phyloP scores from a whole-genome alignment of 176 grass and related monocot species.

The barley (Hordeum vulgare) region MorexV3_pseudomolecules_assembly NC_058520.1:7414638-7415137 shows the following conservation, averaged over 20 bases:
- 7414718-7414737: background rate
- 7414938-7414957: background rate
- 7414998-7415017: background rate
- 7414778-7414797: too few species aligned
- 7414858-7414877: background rate
- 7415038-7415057: background rate
- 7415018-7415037: background rate
- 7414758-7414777: too few species aligned
- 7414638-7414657: too few species aligned
- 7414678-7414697: background rate
- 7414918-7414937: background rate
- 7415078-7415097: background rate
- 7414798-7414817: background rate
- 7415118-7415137: background rate
- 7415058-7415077: background rate
- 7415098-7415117: background rate
- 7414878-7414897: background rate
- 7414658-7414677: too few species aligned
- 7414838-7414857: background rate
- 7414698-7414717: background rate
- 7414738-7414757: too few species aligned
- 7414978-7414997: background rate
- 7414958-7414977: background rate
- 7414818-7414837: background rate
- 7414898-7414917: background rate